phyloP scores from a whole-genome alignment of 805 yeast species.

The Saccharomyces kudriavzevii region DNA sequence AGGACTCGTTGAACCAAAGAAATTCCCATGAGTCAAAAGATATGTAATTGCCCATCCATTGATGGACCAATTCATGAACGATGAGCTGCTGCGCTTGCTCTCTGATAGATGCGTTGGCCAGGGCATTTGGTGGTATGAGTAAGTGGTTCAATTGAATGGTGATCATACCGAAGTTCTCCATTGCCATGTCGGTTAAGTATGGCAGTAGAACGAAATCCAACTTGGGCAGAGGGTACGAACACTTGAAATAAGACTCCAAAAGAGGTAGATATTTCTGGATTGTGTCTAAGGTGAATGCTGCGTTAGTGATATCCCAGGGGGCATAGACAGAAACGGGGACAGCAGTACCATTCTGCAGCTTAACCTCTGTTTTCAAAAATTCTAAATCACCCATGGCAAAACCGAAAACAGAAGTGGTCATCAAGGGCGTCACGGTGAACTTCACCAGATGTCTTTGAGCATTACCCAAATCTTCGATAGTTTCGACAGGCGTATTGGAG shows the following conservation, averaged over 20 bases:
- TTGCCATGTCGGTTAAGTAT: constrained; percentile 66
- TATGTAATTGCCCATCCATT: constrained; percentile 68
- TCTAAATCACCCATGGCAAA: constrained; percentile 66
- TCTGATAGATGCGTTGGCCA: constrained; percentile 20
- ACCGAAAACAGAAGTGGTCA: constrained; percentile 57
- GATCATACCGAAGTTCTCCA: constrained; percentile 72
- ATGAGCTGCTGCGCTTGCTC: constrained; percentile 46
- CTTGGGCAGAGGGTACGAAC: constrained; percentile 50
- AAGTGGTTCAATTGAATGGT: constrained; percentile 49
- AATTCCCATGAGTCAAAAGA: constrained; percentile 61
- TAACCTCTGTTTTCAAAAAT: constrained; percentile 33
- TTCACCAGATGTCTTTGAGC: constrained; percentile 27
- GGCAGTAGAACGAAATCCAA: constrained; percentile 65
- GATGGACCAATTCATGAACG: constrained; percentile 70
- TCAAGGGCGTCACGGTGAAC: constrained; percentile 49
- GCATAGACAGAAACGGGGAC: constrained; percentile 50
- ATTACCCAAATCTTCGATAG: constrained; percentile 8
- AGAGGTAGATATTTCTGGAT: constrained; percentile 42
- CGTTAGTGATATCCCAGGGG: constrained; percentile 38
- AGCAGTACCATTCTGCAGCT: constrained; percentile 16
- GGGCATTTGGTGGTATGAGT: constrained; percentile 30
- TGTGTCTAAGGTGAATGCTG: constrained; percentile 43
- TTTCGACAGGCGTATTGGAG: constrained; percentile 39
- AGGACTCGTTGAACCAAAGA: constrained; percentile 70
- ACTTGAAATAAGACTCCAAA: constrained; percentile 38